Percentiles rank a stretch among this genome's conserved stretches.
Conservation (phyloP, 2,329 filamentous ascomycete species). For the Cordyceps fumosorosea region DNA sequence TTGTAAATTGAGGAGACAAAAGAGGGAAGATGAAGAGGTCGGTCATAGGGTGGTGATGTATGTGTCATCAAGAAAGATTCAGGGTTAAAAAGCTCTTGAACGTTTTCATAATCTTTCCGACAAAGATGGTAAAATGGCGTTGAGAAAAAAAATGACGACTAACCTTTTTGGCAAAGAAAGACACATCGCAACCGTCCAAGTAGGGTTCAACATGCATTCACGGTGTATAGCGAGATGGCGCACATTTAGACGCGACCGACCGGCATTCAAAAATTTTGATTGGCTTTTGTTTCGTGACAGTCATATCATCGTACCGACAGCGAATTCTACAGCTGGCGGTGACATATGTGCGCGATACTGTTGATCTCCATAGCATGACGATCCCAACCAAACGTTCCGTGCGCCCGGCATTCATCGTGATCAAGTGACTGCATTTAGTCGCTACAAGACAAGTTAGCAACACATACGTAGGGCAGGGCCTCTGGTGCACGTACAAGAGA, state of each 20-base stretch:
- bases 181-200: background rate
- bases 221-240: conserved; percentile 3
- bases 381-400: conserved; percentile 37
- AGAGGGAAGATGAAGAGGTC: conserved; percentile 11
- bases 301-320: conserved; percentile 23
- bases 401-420: conserved; percentile 34
- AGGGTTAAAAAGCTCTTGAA: conserved; percentile 66
- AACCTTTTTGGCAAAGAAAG: conserved; percentile 34
- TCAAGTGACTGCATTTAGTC: conserved; percentile 41
- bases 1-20: conserved; percentile 17
- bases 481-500: conserved; percentile 55
- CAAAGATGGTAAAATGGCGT: conserved; percentile 17
- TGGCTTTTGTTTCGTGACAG: conserved; percentile 22
- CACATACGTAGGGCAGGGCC: background rate
- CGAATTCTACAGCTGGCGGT: conserved; percentile 36
- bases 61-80: conserved; percentile 51
- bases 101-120: conserved; percentile 50
- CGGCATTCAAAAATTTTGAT: conserved; percentile 18
- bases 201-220: conserved; percentile 10
- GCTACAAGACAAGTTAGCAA: conserved; percentile 38
- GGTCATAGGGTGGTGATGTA: conserved; percentile 54
- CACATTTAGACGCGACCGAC: background rate
- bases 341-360: conserved; percentile 39
- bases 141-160: conserved; percentile 25
- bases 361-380: conserved; percentile 38